Percentiles rank a stretch among this genome's conserved stretches.
Evolutionary conservation across 2,329 filamentous ascomycete species (phyloP).

Genomic region (Hypomyces rosellus): DNA sequence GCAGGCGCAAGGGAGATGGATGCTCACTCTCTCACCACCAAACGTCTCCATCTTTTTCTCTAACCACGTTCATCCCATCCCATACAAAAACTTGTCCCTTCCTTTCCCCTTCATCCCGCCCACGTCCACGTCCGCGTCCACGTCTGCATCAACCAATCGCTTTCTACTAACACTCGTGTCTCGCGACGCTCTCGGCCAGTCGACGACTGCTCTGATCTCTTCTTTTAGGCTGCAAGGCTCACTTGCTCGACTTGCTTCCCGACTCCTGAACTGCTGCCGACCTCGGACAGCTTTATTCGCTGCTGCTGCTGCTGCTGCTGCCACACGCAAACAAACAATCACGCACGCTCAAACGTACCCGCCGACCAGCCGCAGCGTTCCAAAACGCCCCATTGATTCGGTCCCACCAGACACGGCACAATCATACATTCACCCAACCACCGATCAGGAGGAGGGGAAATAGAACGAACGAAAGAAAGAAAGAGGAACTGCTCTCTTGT

Average conservation of each 20-base stretch:
- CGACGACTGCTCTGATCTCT: neutral
- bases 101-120: neutral
- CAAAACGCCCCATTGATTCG: neutral
- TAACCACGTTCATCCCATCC: neutral
- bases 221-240: neutral
- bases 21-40: neutral
- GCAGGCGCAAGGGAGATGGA: neutral
- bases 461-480: neutral
- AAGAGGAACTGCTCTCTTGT: neutral
- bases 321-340: conserved; percentile 7
- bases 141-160: neutral
- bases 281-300: conserved; percentile 4
- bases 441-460: conserved; percentile 1
- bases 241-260: neutral
- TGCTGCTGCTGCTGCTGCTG: conserved; percentile 3
- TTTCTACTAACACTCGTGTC: neutral
- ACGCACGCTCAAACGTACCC: neutral
- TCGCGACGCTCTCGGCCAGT: neutral
- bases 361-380: conserved; percentile 5
- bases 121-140: neutral
- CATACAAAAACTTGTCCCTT: neutral
- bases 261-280: conserved; percentile 1
- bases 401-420: conserved; percentile 4
- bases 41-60: conserved; percentile 2
- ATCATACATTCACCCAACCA: neutral